A percentile compares a stretch with the other conserved stretches of the same genome.
Conservation (phyloP, 148 eudicot genomes). For the Persicaria maculosa region DNA sequence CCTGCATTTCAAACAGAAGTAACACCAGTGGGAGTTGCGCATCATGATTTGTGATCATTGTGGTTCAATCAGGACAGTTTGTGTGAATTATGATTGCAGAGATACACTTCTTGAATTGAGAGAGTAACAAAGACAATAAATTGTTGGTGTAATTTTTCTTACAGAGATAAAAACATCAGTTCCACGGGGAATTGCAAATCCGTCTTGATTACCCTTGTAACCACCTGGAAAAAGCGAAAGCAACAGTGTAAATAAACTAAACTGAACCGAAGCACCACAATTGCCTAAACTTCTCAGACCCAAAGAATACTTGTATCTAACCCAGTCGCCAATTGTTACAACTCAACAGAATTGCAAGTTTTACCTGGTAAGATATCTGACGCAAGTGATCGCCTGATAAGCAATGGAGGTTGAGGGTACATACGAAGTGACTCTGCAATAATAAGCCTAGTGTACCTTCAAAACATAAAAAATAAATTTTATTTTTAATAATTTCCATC, state of each 20-base stretch:
- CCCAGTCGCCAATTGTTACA: neutral
- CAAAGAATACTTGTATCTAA: neutral
- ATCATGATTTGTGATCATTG: neutral
- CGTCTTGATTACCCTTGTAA: slow-evolving; percentile 60
- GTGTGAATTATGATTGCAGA: no score
- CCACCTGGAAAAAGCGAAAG: slow-evolving; percentile 50
- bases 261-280: no score
- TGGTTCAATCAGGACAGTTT: neutral
- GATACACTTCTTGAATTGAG: no score
- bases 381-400: slow-evolving; percentile 75
- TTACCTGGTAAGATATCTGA: slow-evolving; percentile 84
- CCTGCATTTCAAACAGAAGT: slow-evolving; percentile 28
- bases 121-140: neutral
- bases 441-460: slow-evolving; percentile 82
- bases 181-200: slow-evolving; percentile 78
- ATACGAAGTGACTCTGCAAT: slow-evolving; percentile 84
- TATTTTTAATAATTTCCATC: no score
- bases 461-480: neutral
- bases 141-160: slow-evolving; percentile 16
- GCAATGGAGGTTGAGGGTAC: slow-evolving; percentile 98
- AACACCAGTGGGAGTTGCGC: neutral
- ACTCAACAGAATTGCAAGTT: no score
- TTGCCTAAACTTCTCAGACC: neutral
- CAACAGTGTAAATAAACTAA: neutral
- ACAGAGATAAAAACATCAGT: slow-evolving; percentile 92